Base-by-base conservation (phyloP, 345 rosid genomes). In the Arabis alpina region DNA sequence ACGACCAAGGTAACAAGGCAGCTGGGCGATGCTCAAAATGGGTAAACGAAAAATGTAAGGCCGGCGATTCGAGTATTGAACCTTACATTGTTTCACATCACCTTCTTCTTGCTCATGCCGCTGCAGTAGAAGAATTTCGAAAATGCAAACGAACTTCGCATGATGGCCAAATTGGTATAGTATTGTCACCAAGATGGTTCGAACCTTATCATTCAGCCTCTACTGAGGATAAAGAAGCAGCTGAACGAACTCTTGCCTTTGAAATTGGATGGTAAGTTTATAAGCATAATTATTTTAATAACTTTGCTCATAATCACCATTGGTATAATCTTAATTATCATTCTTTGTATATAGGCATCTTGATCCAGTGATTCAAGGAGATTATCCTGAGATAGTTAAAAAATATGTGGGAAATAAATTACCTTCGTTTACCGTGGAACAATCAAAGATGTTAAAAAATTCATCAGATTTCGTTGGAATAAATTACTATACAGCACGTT, bases 11-110 rank as follows among this genome's bases (percentile, higher is more conserved):
- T 5, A 57, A 45, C 28, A 55, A 61, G 30, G 82, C 81, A 3
- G 81, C 66, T 6, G 84, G 84, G 2, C 52, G 84, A 62, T 81
- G 84, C 36, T 81, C 84, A 0, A 37, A 47, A 47, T 71, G 79
- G 79, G 47, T 76, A 10, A 62, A 71, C 16, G 48, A 45, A 11
- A 64, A 63, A 23, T 82, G 83, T 23, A 49, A 53, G 0, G 76
- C 50, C 0, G 84, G 82, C 0, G 69, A 79, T 24, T 82, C 85
- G 0, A 68, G 77, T 5, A 73, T 68, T 0, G 81, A 77, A 25
- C 81, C 81, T 30, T 77, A 77, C 30, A 49, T 61, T 49, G 81
- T 62, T 68, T 77, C 81, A 36, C 77, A 77, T 56, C 42, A 77
- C 14, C 1, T 53, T 36, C 81, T 77, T 73, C 77, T 77, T 32